These are phyloP conservation scores for Pseudogymnoascus sp. DNA, from an alignment of 2,329 filamentous ascomycete species.

Conservation along the genomic window DNA sequence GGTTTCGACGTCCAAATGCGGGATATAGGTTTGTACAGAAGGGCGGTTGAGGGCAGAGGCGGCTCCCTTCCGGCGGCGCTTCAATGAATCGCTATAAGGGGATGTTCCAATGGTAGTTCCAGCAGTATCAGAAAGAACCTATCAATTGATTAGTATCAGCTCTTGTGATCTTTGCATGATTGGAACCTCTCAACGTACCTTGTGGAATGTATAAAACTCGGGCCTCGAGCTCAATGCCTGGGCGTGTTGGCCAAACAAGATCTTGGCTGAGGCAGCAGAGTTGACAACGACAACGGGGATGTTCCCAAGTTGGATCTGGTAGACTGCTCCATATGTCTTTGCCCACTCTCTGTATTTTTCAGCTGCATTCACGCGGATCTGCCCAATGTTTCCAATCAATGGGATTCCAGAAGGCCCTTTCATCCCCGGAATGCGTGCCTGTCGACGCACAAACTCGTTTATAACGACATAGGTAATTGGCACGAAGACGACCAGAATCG, in stretches of 20 bases:
- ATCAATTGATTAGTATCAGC: background rate
- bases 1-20: slow-evolving; percentile 53
- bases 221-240: slow-evolving; percentile 47
- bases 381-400: slow-evolving; percentile 45
- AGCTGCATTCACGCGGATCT: slow-evolving; percentile 46
- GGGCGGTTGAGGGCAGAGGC: slow-evolving; percentile 58
- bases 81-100: slow-evolving; percentile 56
- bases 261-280: slow-evolving; percentile 40
- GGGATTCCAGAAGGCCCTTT: slow-evolving; percentile 42
- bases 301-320: slow-evolving; percentile 50
- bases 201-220: slow-evolving; percentile 52
- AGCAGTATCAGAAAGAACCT: slow-evolving; percentile 55
- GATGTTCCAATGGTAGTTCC: slow-evolving; percentile 61
- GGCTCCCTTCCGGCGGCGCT: slow-evolving; percentile 54
- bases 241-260: slow-evolving; percentile 43
- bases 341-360: slow-evolving; percentile 49
- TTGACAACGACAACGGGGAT: slow-evolving; percentile 48
- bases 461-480: slow-evolving; percentile 17
- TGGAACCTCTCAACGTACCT: slow-evolving; percentile 28
- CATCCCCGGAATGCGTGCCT: slow-evolving; percentile 35
- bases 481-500: slow-evolving; percentile 5
- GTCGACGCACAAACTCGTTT: slow-evolving; percentile 17
- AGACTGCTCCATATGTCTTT: slow-evolving; percentile 40
- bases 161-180: background rate
- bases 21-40: slow-evolving; percentile 52